Conservation (phyloP, 2,329 filamentous ascomycete genomes). For the Cordyceps militaris region DNA sequence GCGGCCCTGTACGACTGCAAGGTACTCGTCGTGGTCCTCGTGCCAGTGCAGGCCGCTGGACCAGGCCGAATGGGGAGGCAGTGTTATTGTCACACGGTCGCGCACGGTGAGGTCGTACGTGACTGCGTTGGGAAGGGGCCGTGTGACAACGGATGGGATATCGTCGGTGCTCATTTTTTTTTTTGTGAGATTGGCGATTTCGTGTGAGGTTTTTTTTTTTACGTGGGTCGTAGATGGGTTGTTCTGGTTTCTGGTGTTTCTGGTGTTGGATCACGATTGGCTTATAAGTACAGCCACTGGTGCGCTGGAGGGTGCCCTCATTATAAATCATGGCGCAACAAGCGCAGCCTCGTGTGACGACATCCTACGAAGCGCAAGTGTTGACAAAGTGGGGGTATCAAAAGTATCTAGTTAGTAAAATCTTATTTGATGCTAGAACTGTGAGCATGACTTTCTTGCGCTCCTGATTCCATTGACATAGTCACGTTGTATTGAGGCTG, state of each 20-base stretch:
- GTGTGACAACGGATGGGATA: neutral
- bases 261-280: neutral
- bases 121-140: conserved; percentile 5
- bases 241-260: too few species aligned
- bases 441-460: too few species aligned
- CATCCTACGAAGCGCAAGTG: too few species aligned
- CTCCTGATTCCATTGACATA: too few species aligned
- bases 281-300: neutral
- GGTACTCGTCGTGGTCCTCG: conserved; percentile 37
- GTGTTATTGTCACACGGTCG: conserved; percentile 34
- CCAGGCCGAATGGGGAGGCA: conserved; percentile 38
- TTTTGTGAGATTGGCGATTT: neutral
- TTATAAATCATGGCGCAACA: conserved; percentile 7
- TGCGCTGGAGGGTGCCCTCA: conserved; percentile 3
- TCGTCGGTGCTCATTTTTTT: neutral
- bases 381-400: too few species aligned
- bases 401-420: too few species aligned
- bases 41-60: conserved; percentile 45
- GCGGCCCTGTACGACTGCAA: conserved; percentile 34
- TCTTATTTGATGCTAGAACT: too few species aligned
- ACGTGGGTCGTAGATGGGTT: too few species aligned
- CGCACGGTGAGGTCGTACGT: conserved; percentile 29
- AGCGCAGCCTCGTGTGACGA: too few species aligned
- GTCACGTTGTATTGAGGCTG: too few species aligned
- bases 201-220: neutral